Base-by-base conservation (phyloP, 2,329 filamentous ascomycete species). In the Monosporascus sp. region DNA sequence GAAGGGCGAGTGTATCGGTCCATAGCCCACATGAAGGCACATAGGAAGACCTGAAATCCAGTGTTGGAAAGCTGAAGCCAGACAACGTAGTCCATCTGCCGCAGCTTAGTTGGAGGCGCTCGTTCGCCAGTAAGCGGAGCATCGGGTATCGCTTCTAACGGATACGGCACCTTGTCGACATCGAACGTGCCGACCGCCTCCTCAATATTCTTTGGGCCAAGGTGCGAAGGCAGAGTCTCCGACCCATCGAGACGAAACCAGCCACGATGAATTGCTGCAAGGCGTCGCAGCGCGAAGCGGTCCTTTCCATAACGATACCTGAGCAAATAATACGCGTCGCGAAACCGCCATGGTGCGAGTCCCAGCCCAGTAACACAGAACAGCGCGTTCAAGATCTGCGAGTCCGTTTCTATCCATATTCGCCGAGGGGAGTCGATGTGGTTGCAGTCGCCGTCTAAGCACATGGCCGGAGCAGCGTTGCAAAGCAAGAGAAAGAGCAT, bases 281-380 rank as follows among this genome's bases (percentile, higher is more conserved):
- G 76, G 44, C 79, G 79, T 41, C 87, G 80, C 37, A 93, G 75
- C 5, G 79, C 85, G 18, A 78, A 67, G 27, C 78, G 65, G 49
- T 82, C 71, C 52, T 77, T 73, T 34, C 63, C 53, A 0, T 86
- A 48, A 24, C 89, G 78, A 71, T 80, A 94, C 62, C 80, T 77
- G 48, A 88, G 69, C 36, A 91, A 75, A 65, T 83, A 90, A 67
- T 86, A 94, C 9, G 90, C 71, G 66, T 96, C 90, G 34, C 90
- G 79, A 60, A 92, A 88, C 34, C 90, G 81, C 90, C 90, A 96
- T 0, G 90, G 90, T 1, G 88, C 85, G 14, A 94, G 77, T 0
- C 90, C 90, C 59, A 95, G 93, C 1, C 86, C 90, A 1, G 90
- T 93, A 6, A 95, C 85, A 69, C 89, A 94, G 77, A 96, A 96